Base-by-base conservation (phyloP, 768 basidiomycete genomes). In the Phylloporus sp. region DNA sequence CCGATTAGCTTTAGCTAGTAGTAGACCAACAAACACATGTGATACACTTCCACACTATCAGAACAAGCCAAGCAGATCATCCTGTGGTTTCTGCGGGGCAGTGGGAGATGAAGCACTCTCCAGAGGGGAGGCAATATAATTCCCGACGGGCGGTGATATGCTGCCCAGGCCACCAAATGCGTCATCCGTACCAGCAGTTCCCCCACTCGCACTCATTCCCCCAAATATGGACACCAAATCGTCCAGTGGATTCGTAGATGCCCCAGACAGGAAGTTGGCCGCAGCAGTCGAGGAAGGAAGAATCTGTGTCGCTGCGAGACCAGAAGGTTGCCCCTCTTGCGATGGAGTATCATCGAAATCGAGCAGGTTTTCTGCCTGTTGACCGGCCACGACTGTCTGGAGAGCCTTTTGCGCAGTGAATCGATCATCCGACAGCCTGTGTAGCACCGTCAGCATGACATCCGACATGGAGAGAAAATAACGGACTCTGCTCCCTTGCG, bases 211-310 rank as follows among this genome's bases (percentile, higher is more conserved):
- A 66, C 56, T 74, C 63, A 62, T 73, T 62, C 69, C 75, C 15
- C 91, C 91, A 65, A 97, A 97, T 59, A 97, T 90, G 8, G 92
- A 94, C 22, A 95, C 92, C 11, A 97, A 78, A 66, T 97, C 93
- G 68, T 95, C 93, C 39, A 95, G 75, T 1, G 94, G 94, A 65
- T 97, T 97, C 53, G 79, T 80, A 13, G 91, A 92, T 23, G 88
- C 86, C 5, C 88, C 88, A 3, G 85, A 77, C 15, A 93, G 76
- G 26, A 91, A 76, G 56, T 78, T 90, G 16, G 83, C 84, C 5
- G 85, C 85, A 18, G 86, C 86, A 4, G 90, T 81, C 10, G 86
- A 83, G 31, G 84, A 76, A 23, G 87, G 74, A 15, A 88, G 73
- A 40, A 88, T 80, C 50, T 86, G 77, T 0, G 88, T 91, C 5